Percentiles rank a stretch among this genome's conserved stretches.
phyloP scores from a whole-genome alignment of 2,329 filamentous ascomycete genomes.

The Colletotrichum limetticola region DNA sequence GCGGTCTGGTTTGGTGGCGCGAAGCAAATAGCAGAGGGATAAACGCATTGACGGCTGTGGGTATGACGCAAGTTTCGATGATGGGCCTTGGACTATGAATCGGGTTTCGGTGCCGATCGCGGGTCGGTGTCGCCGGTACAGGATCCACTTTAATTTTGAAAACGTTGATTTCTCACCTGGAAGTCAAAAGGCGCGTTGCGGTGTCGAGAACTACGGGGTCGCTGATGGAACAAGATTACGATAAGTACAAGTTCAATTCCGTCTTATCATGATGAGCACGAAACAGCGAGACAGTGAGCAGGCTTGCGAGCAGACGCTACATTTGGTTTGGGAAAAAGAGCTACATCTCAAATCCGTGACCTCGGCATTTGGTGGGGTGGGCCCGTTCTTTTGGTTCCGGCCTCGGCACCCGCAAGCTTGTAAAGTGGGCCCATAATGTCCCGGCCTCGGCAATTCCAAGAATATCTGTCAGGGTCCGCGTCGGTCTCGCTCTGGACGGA shows the following conservation, averaged over 20 bases:
- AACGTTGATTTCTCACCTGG: not conserved
- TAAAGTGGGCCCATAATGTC: not conserved
- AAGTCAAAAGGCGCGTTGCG: not conserved
- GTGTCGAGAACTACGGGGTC: no score
- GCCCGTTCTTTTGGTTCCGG: slow-evolving; percentile 13
- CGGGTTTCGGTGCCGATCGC: slow-evolving; percentile 25
- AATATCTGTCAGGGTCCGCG: not conserved
- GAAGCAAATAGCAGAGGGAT: not conserved
- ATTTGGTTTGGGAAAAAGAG: not conserved
- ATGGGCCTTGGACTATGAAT: not conserved
- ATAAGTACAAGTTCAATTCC: not conserved
- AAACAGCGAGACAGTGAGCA: not conserved
- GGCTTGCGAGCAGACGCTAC: not conserved
- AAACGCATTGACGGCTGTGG: not conserved
- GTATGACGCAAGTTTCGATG: slow-evolving; percentile 12
- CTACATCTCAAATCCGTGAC: not conserved
- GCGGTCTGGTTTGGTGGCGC: slow-evolving; percentile 18
- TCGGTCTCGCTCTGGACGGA: not conserved
- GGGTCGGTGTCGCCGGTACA: slow-evolving; percentile 13
- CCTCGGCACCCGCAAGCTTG: slow-evolving; percentile 18
- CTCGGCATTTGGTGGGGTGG: slow-evolving; percentile 11
- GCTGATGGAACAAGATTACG: no score
- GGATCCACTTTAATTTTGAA: not conserved
- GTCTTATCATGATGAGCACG: not conserved
- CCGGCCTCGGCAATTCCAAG: slow-evolving; percentile 20